Conservation (phyloP, 1,284 basidiomycete species). For the Irpex rosettiformis region DNA sequence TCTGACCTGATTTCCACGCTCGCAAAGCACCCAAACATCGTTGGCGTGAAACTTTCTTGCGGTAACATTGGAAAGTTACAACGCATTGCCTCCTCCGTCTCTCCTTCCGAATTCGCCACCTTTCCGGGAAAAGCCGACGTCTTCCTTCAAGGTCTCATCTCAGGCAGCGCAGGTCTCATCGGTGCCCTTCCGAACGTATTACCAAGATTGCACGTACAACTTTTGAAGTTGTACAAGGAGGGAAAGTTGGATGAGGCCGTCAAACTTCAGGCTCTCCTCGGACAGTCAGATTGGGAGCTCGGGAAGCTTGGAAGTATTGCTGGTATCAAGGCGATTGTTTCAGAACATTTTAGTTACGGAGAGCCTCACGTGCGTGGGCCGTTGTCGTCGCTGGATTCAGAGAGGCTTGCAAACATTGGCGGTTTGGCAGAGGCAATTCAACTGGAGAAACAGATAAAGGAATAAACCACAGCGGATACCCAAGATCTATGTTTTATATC, state of each 20-base stretch:
- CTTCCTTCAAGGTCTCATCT: slow-evolving; percentile 65
- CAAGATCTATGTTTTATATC: not conserved
- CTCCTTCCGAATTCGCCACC: slow-evolving; percentile 52
- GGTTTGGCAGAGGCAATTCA: slow-evolving; percentile 58
- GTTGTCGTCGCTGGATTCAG: slow-evolving; percentile 41
- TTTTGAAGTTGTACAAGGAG: slow-evolving; percentile 57
- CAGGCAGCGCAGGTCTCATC: slow-evolving; percentile 69
- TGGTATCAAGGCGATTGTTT: slow-evolving; percentile 68
- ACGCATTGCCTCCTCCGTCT: slow-evolving; percentile 59
- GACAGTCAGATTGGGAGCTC: slow-evolving; percentile 72
- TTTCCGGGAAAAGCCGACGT: slow-evolving; percentile 66
- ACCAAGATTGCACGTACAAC: slow-evolving; percentile 66
- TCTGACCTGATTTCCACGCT: slow-evolving; percentile 76
- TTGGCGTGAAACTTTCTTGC: slow-evolving; percentile 86
- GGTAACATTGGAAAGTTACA: slow-evolving; percentile 83
- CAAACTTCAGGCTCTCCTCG: slow-evolving; percentile 65
- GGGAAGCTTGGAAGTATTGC: slow-evolving; percentile 70
- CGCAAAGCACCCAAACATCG: slow-evolving; percentile 82
- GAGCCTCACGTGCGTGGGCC: slow-evolving; percentile 54
- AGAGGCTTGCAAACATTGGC: slow-evolving; percentile 33
- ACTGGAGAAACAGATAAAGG: slow-evolving; percentile 49
- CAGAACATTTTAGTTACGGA: slow-evolving; percentile 71
- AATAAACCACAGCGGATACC: not conserved
- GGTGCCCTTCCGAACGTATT: slow-evolving; percentile 75
- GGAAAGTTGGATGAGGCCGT: slow-evolving; percentile 65